Evolutionary conservation across 257 asterid species (phyloP), one percentile per base, ranked within the genome.

Genomic region (Solanum clarkiae): DNA sequence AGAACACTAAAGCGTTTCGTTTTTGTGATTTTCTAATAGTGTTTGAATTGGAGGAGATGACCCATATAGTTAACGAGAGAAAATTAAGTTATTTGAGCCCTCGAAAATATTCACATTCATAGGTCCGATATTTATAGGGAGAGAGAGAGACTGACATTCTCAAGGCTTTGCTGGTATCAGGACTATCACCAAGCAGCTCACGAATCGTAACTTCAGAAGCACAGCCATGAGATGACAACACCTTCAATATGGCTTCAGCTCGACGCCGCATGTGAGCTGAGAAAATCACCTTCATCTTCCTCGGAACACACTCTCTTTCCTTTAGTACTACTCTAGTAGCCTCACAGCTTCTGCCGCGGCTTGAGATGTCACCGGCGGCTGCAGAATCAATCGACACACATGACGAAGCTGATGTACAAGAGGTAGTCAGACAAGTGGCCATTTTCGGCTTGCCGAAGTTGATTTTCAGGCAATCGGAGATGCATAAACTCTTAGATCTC

Each of bases 161-260:
- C 91, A 97, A 91, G 80, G 99, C 99, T 90, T 97, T 97, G 97
- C 99, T 97, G 66, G 98, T 95, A 88, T 97, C 93, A 85, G 98
- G 99, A 92, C 97, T 97, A 87, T 97, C 97, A 45, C 99, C 98
- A 1, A 95, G 98, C 87, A 93, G 79, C 87, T 94, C 89, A 29
- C 98, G 98, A 70, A 97, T 95, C 93, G 80, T 92, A 84, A 95
- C 93, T 89, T 97, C 99, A 79, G 98, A 97, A 84, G 95, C 91
- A 82, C 91, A 85, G 82, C 95, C 98, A 44, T 84, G 88, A 72
- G 93, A 88, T 8, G 94, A 89, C 84, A 97, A 90, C 84, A 97
- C 85, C 85, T 85, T 87, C 86, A 94, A 62, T 83, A 97, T 92
- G 81, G 97, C 95, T 60, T 93, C 92, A 54, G 98, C 98, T 90